phyloP scores from a whole-genome alignment of 805 yeast genomes.

The Kuraishia floccosa region DNA sequence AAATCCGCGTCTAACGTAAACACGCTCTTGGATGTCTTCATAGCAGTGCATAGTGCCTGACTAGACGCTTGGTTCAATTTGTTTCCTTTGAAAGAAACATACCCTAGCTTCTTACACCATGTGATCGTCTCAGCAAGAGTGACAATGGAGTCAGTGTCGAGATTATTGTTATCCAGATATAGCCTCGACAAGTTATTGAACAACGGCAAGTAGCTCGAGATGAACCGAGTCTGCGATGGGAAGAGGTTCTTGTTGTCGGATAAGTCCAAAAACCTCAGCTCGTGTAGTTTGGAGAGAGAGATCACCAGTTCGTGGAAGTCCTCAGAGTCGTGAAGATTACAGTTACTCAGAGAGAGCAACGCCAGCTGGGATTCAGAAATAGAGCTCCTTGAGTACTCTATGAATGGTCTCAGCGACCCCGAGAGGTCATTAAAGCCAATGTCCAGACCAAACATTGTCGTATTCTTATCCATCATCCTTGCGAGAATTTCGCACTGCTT shows the following conservation, averaged over 20 bases:
- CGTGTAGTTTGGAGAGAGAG: conserved; percentile 39
- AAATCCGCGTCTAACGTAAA: conserved; percentile 60
- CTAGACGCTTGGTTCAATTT: conserved; percentile 46
- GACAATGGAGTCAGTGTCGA: conserved; percentile 43
- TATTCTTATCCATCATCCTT: conserved; percentile 44
- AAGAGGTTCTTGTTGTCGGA: conserved; percentile 60
- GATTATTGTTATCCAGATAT: conserved; percentile 60
- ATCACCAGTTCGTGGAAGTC: conserved; percentile 38
- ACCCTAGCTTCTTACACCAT: conserved; percentile 52
- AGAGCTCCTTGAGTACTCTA: conserved; percentile 16
- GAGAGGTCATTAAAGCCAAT: conserved; percentile 72
- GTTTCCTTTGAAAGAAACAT: conserved; percentile 61
- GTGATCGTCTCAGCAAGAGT: conserved; percentile 59
- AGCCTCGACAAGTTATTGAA: conserved; percentile 54
- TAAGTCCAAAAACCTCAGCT: conserved; percentile 62
- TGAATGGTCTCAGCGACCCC: conserved; percentile 22
- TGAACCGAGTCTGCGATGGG: conserved; percentile 44
- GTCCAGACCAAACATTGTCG: conserved; percentile 59
- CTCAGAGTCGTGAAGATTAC: conserved; percentile 42
- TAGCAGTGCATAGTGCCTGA: conserved; percentile 57
- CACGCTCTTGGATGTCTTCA: conserved; percentile 54
- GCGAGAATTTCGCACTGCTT: conserved; percentile 48
- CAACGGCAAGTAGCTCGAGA: conserved; percentile 57
- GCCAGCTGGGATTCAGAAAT: conserved; percentile 17
- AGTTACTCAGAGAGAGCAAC: conserved; percentile 54